Conservation (phyloP, 106 monocot genomes). For the Platanthera zijinensis region DNA sequence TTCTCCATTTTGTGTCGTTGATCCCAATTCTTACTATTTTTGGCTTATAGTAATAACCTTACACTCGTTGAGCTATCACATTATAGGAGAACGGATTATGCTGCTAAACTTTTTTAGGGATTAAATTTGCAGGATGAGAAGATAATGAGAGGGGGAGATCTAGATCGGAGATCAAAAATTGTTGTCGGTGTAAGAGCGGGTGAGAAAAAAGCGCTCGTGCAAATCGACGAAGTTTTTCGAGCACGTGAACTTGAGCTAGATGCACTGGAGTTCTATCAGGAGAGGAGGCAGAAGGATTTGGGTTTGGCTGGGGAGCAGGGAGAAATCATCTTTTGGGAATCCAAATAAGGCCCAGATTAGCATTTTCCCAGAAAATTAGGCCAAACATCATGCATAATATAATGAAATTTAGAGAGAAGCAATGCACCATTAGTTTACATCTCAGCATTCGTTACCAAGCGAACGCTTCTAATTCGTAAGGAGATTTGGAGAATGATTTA, state of each 20-base stretch:
- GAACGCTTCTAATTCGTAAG: too few species aligned
- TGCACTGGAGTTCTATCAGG: slow-evolving; percentile 85
- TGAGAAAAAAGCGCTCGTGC: slow-evolving; percentile 78
- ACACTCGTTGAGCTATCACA: not conserved
- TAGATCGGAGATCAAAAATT: slow-evolving; percentile 38
- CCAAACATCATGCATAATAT: not conserved
- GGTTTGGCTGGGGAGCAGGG: slow-evolving; percentile 75
- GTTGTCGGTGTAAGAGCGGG: slow-evolving; percentile 61
- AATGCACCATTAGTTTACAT: too few species aligned
- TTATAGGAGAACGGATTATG: not conserved
- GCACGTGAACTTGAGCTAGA: slow-evolving; percentile 68
- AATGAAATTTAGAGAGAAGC: not conserved
- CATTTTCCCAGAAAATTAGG: not conserved
- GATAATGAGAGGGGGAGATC: slow-evolving; percentile 30
- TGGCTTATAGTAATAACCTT: too few species aligned
- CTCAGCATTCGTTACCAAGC: too few species aligned
- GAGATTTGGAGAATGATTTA: too few species aligned
- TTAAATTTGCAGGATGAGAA: slow-evolving; percentile 54
- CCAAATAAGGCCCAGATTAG: slow-evolving; percentile 1
- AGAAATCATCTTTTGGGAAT: slow-evolving; percentile 95
- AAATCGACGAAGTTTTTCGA: slow-evolving; percentile 53
- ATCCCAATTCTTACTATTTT: too few species aligned
- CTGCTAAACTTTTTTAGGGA: not conserved
- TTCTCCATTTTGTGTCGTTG: too few species aligned
- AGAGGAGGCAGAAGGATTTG: slow-evolving; percentile 80